Base-by-base conservation (phyloP, 1,139 yeast species). In the Candida sp. region DNA sequence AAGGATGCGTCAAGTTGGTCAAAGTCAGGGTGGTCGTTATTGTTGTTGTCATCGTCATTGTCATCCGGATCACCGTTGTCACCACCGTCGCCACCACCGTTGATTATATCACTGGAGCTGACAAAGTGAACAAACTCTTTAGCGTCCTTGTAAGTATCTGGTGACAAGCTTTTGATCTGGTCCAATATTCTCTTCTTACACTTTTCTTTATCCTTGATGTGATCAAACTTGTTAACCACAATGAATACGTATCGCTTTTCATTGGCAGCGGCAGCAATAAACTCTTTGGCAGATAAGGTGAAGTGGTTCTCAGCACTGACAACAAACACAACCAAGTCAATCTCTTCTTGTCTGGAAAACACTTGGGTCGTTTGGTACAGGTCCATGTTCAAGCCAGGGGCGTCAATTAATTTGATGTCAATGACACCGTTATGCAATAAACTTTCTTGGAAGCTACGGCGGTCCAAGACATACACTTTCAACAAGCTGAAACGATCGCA, bases 251-350 rank as follows among this genome's bases (percentile, higher is more conserved):
- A 83, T 55, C 96, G 86, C 70, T 93, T 94, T 62, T 96, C 99
- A 49, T 87, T 86, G 1, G 97, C 94, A 2, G 98, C 97, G 40
- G 91, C 85, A 4, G 94, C 80, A 50, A 96, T 90, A 62, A 96
- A 96, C 63, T 96, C 99, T 61, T 91, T 89, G 1, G 98, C 98
- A 0, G 97, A 90, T 49, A 91, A 75, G 0, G 99, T 96, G 63
- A 96, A 89, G 66, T 94, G 98, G 62, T 96, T 96, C 63, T 93
- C 98, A 0, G 99, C 96, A 65, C 89, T 90, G 4, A 96, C 97
- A 4, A 96, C 99, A 73, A 96, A 96, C 0, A 96, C 94, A 7
- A 96, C 97, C 60, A 96, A 77, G 66, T 96, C 99, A 58, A 96
- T 96, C 65, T 96, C 99, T 63, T 96, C 99, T 70, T 96, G 99